These are phyloP conservation scores for Claviceps pazoutovae DNA, from an alignment of 2,329 filamentous ascomycete species.

Conservation along the genomic window DNA sequence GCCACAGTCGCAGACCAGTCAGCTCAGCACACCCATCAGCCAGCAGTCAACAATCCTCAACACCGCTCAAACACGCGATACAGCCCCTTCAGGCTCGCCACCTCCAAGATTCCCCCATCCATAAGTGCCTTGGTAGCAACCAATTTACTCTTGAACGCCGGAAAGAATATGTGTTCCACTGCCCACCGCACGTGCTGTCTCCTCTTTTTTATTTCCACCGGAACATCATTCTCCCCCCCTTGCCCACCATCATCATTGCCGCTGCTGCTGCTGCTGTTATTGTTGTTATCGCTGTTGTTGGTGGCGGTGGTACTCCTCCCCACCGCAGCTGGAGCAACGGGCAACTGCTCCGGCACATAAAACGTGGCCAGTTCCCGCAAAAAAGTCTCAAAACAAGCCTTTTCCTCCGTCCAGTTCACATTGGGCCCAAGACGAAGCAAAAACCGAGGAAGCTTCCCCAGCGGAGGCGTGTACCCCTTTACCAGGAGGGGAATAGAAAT, in stretches of 20 bases:
- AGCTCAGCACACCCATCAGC: not conserved
- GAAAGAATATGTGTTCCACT: slow-evolving; percentile 79
- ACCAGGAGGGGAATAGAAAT: slow-evolving; percentile 69
- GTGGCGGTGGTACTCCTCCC: too few relatives aligned
- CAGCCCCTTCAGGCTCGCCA: slow-evolving; percentile 81
- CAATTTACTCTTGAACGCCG: slow-evolving; percentile 69
- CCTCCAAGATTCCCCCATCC: slow-evolving; percentile 62
- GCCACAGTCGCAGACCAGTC: not conserved
- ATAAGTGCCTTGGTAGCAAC: slow-evolving; percentile 70
- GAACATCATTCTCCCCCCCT: slow-evolving; percentile 21
- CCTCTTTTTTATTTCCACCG: slow-evolving; percentile 41
- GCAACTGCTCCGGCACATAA: slow-evolving; percentile 78
- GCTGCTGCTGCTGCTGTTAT: not conserved
- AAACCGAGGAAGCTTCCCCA: slow-evolving; percentile 81
- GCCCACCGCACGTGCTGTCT: slow-evolving; percentile 57
- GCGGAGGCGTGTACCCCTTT: slow-evolving; percentile 74
- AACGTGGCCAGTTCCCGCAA: slow-evolving; percentile 77
- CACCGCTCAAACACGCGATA: slow-evolving; percentile 94
- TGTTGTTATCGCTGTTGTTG: not conserved
- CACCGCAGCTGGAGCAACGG: slow-evolving; percentile 26
- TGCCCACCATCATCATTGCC: slow-evolving; percentile 7
- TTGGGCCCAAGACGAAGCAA: slow-evolving; percentile 76
- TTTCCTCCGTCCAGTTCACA: slow-evolving; percentile 76
- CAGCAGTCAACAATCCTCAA: slow-evolving; percentile 26
- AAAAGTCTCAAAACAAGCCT: slow-evolving; percentile 72